phyloP scores from a whole-genome alignment of 2,329 filamentous ascomycete genomes.

The Metarhizium robertsii region DNA sequence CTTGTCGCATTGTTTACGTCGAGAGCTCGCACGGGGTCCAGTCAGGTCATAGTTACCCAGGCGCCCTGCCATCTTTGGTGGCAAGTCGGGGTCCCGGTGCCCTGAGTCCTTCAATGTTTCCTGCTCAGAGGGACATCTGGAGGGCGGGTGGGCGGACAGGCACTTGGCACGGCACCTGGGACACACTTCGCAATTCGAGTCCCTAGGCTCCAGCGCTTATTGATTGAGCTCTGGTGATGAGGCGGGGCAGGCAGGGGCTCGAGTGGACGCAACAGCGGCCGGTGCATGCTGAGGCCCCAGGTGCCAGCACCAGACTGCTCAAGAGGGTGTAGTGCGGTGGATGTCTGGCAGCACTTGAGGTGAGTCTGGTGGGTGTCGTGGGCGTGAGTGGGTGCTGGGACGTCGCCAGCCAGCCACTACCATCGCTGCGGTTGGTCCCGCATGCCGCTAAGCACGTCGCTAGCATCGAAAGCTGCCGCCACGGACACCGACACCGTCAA shows the following conservation, averaged over 20 bases:
- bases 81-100: neutral
- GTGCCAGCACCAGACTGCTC: neutral
- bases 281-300: too few species aligned
- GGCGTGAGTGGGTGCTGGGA: neutral
- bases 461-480: neutral
- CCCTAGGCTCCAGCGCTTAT: too few species aligned
- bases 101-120: too few species aligned
- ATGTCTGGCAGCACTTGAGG: too few species aligned
- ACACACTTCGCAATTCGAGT: too few species aligned
- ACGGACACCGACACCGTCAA: too few species aligned
- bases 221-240: too few species aligned
- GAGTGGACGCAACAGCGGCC: neutral
- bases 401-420: neutral
- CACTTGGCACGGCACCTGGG: too few species aligned
- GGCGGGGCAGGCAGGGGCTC: neutral
- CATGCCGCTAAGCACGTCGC: neutral
- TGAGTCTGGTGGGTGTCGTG: too few species aligned
- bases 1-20: conserved; percentile 3
- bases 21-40: neutral
- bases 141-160: too few species aligned
- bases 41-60: neutral
- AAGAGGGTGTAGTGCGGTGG: too few species aligned
- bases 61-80: neutral
- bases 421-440: conserved; percentile 7
- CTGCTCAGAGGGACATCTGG: too few species aligned